Base-by-base conservation (phyloP, 1,284 basidiomycete species). In the Fomitiporia mediterranea region DNA sequence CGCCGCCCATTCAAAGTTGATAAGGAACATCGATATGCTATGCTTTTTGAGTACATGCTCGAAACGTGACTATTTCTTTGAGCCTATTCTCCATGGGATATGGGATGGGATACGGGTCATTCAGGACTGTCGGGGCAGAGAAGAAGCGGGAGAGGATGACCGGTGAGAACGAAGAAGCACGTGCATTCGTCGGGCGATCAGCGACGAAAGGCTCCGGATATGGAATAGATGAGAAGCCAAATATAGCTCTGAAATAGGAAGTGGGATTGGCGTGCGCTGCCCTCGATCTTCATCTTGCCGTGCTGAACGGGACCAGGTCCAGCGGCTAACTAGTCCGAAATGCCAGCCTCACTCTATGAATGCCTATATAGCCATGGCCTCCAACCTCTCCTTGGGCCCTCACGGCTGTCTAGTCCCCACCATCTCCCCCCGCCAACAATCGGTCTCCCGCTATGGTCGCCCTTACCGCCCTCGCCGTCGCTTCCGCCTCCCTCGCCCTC, bases 391-490 rank as follows among this genome's bases (percentile, higher is more conserved):
- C 61, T 27, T 53, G 64, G 17, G 52, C 48, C 30, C 49, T 27
- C 27, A 44, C 40, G 30, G 55, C 28, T 44, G 23, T 53, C 42
- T 46, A 21, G 21, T 59, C 30, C 21, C 58, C 27, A 39, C 43
- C 25, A 44, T 53, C 58, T 42, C 62, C 61, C 66, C 61, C 66
- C 51, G 39, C 67, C 65, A 47, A 15, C 48, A 25, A 63, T 68
- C 63, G 42, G 42, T 39, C 30, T 3, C 30, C 44, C 23, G 49
- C 44, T 35, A 59, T 68, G 51, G 62, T 74, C 56, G 66, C 70
- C 49, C 61, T 78, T 50, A 64, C 71, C 35, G 65, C 70, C 56
- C 58, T 67, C 51, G 39, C 52, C 51, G 68, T 67, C 30, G 64
- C 68, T n/a, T 56, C 71, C n/a, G 68, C 67, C 23, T 64, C 59